Conservation (phyloP, 2,329 filamentous ascomycete species). For the Fusarium hainanense region DNA sequence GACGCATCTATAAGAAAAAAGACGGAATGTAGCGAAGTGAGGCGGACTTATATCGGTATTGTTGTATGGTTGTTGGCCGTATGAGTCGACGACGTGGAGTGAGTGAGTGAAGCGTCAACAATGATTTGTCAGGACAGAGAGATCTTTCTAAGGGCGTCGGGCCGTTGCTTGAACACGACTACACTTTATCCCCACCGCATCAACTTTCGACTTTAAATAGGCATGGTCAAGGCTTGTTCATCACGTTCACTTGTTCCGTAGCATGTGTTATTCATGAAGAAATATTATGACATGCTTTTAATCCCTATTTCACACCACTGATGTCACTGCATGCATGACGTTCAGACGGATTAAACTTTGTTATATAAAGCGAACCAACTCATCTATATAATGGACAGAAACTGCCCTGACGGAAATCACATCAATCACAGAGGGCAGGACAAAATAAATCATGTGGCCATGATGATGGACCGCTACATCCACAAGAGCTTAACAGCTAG, state of each 20-base stretch:
- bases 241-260: neutral
- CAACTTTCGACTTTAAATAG: neutral
- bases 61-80: slow-evolving; percentile 20
- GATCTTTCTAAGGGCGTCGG: slow-evolving; percentile 25
- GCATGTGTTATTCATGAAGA: neutral
- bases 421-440: neutral
- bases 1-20: slow-evolving; percentile 37
- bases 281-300: neutral
- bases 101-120: slow-evolving; percentile 21
- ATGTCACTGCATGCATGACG: neutral
- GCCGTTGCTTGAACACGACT: slow-evolving; percentile 31
- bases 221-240: neutral
- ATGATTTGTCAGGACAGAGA: slow-evolving; percentile 45
- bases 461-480: slow-evolving; percentile 77
- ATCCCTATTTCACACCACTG: neutral
- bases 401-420: neutral
- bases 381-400: neutral
- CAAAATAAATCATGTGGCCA: slow-evolving; percentile 61
- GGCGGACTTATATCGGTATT: slow-evolving; percentile 9
- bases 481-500: slow-evolving; percentile 59
- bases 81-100: slow-evolving; percentile 39
- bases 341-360: neutral
- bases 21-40: neutral
- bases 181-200: slow-evolving; percentile 34
- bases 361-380: neutral